These are phyloP conservation scores for Didymella keratinophila DNA, from an alignment of 2,329 filamentous ascomycete species.

Conservation along the genomic window DNA sequence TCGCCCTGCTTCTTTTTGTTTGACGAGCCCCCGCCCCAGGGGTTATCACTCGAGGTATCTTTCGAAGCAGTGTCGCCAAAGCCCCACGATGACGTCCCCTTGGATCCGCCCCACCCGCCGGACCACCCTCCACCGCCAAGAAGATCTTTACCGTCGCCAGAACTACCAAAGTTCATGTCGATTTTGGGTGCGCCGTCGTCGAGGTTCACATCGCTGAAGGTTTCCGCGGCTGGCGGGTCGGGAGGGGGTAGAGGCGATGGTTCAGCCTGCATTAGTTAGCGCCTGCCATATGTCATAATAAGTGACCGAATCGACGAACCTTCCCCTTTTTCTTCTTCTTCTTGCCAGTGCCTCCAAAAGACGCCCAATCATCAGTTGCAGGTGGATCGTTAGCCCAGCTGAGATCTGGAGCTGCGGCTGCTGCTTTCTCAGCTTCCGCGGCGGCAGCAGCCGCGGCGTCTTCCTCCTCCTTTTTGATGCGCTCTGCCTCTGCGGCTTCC, in stretches of 20 bases:
- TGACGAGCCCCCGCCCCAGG: slow-evolving; percentile 45
- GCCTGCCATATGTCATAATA: slow-evolving; percentile 43
- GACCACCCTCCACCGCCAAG: slow-evolving; percentile 36
- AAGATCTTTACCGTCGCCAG: slow-evolving; percentile 30
- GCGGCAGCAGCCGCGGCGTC: slow-evolving; percentile 31
- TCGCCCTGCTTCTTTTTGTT: slow-evolving; percentile 48
- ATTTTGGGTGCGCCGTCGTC: slow-evolving; percentile 58
- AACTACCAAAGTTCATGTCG: slow-evolving; percentile 55
- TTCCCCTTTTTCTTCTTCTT: slow-evolving; percentile 53
- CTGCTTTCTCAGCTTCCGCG: slow-evolving; percentile 40
- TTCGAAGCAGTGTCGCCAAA: slow-evolving; percentile 39
- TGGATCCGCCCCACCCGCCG: slow-evolving; percentile 35
- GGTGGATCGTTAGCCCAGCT: slow-evolving; percentile 38
- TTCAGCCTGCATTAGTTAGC: slow-evolving; percentile 35
- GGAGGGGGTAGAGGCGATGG: slow-evolving; percentile 42
- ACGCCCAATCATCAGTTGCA: slow-evolving; percentile 43
- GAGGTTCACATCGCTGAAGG: slow-evolving; percentile 57
- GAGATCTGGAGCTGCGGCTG: slow-evolving; percentile 34
- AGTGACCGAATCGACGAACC: slow-evolving; percentile 47
- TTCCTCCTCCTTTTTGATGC: slow-evolving; percentile 20
- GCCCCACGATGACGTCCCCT: slow-evolving; percentile 36
- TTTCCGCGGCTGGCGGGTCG: slow-evolving; percentile 45
- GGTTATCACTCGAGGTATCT: slow-evolving; percentile 44
- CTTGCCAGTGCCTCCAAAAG: slow-evolving; percentile 40
- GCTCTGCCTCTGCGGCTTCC: slow-evolving; percentile 50